Base-by-base conservation (phyloP, 2,329 filamentous ascomycete species). In the Fusarium papillatum region DNA sequence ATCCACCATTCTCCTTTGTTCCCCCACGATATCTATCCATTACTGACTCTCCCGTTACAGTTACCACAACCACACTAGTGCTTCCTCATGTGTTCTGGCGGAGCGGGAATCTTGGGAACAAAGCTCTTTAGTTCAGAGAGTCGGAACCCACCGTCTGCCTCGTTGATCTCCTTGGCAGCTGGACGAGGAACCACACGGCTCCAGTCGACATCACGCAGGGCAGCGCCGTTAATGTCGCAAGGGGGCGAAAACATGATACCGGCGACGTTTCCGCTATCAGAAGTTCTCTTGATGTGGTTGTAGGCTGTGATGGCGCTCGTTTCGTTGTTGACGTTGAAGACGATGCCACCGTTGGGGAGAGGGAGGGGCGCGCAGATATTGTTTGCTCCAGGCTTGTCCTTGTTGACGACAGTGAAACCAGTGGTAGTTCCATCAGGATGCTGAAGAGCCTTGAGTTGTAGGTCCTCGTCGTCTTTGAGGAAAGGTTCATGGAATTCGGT, bases 171-270 rank as follows among this genome's bases (percentile, higher is more conserved):
- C 39, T 67, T 41, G 19, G 22, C 16, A 4, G 22, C 68, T 34
- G 53, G 29, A 14, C n/a, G 22, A 9, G 60, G 53, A 38, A 16
- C 6, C 10, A 76, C 22, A 4, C 71, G 65, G 2, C 64, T 29
- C 74, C 74, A 76, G n/a, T 72, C 24, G 1, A 66, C 48, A 14
- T 75, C 63, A 7, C 29, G n/a, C 2, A 55, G 19, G 9, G 26
- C 7, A 0, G 59, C 62, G 1, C 34, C 61, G 19, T 29, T 36
- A 2, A 43, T 60, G 0, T 4, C 10, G 24, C 43, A 43, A 7
- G 68, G 48, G 11, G 74, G 71, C 1, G 64, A 60, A 66, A 76
- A 76, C 39, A 76, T 24, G 22, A 75, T 48, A 0, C 74, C 57
- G 16, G 24, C 22, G 36, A 29, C 36, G 4, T 24, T 38, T n/a